A percentile compares a stretch with the other conserved stretches of the same genome.
phyloP scores from a whole-genome alignment of 371 early-diverging fungal species.

The Actinomortierella wolfii region DNA sequence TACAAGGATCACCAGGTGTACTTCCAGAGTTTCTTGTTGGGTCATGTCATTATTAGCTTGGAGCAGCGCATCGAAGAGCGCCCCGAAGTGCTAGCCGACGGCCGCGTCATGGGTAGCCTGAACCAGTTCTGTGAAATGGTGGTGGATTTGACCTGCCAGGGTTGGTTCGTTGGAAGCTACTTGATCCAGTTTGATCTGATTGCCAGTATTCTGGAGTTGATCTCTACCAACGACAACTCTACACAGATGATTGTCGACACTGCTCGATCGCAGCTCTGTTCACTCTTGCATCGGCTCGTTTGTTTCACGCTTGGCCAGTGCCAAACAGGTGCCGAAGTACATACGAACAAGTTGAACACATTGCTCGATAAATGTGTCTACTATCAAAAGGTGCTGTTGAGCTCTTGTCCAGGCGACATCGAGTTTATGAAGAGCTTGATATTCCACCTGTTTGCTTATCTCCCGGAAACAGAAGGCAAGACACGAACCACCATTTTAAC shows the following conservation, averaged over 20 bases:
- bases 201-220: constrained; percentile 58
- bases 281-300: constrained; percentile 63
- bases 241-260: constrained; percentile 10
- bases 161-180: constrained; percentile 60
- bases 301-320: constrained; percentile 50
- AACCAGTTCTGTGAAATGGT: constrained; percentile 63
- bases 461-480: constrained; percentile 53
- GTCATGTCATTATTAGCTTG: constrained; percentile 60
- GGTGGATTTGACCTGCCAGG: constrained; percentile 75
- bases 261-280: constrained; percentile 44
- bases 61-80: constrained; percentile 56
- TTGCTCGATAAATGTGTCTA: constrained; percentile 69
- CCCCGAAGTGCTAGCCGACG: constrained; percentile 50
- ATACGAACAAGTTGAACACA: constrained; percentile 40
- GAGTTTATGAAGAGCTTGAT: constrained; percentile 70
- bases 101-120: constrained; percentile 54
- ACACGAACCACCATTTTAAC: constrained; percentile 55
- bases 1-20: constrained; percentile 49
- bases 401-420: constrained; percentile 58
- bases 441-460: constrained; percentile 65
- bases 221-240: constrained; percentile 46
- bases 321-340: constrained; percentile 25
- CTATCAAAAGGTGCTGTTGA: constrained; percentile 71
- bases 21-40: constrained; percentile 63
- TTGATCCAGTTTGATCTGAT: constrained; percentile 62